These are phyloP conservation scores for Boletus tylopilopsis DNA, from an alignment of 768 basidiomycete species.

Conservation along the genomic window DNA sequence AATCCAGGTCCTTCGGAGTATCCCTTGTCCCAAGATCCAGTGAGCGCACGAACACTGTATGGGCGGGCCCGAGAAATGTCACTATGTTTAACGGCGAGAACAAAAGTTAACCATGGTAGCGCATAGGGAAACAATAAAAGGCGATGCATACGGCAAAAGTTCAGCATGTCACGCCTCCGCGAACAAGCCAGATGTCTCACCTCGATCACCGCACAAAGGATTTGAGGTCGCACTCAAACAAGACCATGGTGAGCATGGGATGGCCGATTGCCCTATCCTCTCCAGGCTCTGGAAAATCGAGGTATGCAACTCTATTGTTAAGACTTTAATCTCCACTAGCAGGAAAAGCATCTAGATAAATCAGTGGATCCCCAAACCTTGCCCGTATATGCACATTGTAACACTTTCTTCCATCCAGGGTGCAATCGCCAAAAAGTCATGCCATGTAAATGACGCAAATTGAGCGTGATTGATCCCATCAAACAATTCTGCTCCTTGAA, in stretches of 20 bases:
- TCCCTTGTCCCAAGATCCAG: constrained; percentile 22
- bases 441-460: constrained; percentile 68
- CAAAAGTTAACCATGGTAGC: constrained; percentile 18
- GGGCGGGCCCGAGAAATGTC: constrained; percentile 11
- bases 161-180: constrained; percentile 8
- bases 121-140: constrained; percentile 24
- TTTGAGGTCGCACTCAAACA: constrained; percentile 11
- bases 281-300: constrained; percentile 1
- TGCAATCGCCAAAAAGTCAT: constrained; percentile 66
- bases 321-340: neutral
- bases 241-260: neutral
- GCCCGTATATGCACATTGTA: constrained; percentile 62
- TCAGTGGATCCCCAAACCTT: constrained; percentile 58
- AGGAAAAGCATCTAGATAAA: neutral
- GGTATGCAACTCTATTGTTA: constrained; percentile 2
- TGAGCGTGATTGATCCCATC: constrained; percentile 48
- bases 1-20: constrained; percentile 6
- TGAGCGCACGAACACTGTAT: neutral
- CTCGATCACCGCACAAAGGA: constrained; percentile 26
- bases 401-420: constrained; percentile 75
- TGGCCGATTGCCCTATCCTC: neutral
- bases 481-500: constrained; percentile 49
- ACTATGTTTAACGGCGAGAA: constrained; percentile 12
- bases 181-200: constrained; percentile 31
- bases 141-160: constrained; percentile 1